Evolutionary conservation across 2,329 filamentous ascomycete species (phyloP), one percentile per base, ranked within the genome.

Genomic region (Teratosphaeriaceae sp.): DNA sequence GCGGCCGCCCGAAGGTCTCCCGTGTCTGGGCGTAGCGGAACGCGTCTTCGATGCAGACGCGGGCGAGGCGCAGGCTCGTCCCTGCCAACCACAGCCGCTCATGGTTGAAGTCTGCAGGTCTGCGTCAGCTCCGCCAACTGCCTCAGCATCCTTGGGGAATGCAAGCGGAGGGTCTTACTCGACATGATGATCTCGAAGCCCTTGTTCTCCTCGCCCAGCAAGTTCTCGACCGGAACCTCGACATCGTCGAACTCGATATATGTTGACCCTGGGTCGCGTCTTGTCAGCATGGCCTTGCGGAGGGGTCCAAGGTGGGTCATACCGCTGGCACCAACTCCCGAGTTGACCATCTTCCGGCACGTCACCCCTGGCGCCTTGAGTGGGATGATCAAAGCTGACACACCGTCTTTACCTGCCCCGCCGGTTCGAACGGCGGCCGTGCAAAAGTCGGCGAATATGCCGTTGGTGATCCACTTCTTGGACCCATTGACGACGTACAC

Each of bases 61-160:
- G 70, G 1, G 81, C 72, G 55, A 80, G 71, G 2, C 83, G 70
- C 2, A 80, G 82, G 1, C 75, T 74, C 0, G 76, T 74, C 12
- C 86, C 75, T 1, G 79, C 71, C 48, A 88, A 84, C 13, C 72
- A 73, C 12, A 88, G 68, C 0, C 84, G 75, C 62, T 88, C 84
- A 61, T 88, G 83, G 66, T 88, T 88, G 73, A 88, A 87, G 65
- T 87, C 24, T 27, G 24, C 8, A 9, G 16, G 15, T 34, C 7
- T 34, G 30, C 16, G 8, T 12, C 12, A 34, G 16, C 24, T 8
- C 8, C 8, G 8, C 24, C n/a, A n/a, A 27, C 24, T 8, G n/a
- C n/a, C 24, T 8, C 24, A 8, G 24, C 24, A 8, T 8, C 8
- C 8, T 27, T 27, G 24, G 8, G n/a, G 8, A n/a, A 8, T 27